Conservation (phyloP, 305 asterid species). For the Coffea humblotiana region DNA sequence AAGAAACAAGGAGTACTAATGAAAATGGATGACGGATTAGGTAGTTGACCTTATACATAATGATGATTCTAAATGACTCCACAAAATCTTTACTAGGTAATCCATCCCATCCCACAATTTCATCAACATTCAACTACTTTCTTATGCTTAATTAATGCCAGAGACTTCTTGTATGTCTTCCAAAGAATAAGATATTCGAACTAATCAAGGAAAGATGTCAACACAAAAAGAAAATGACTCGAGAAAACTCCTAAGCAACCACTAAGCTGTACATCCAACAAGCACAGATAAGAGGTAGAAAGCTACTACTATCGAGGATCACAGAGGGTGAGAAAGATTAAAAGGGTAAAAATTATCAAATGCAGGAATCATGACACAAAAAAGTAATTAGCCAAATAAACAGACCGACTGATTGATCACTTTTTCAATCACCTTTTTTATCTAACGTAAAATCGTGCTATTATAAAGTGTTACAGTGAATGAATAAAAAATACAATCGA, state of each 20-base stretch:
- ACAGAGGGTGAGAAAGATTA: too few relatives aligned
- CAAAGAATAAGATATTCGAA: not conserved
- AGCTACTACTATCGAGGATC: too few relatives aligned
- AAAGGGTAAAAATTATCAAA: not conserved
- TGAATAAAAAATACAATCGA: too few relatives aligned
- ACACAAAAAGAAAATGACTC: not conserved
- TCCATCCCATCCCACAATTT: not conserved
- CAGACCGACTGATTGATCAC: too few relatives aligned
- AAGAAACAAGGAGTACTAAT: not conserved
- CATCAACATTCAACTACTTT: not conserved
- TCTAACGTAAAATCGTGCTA: too few relatives aligned
- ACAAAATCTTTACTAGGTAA: not conserved
- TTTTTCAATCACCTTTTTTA: too few relatives aligned
- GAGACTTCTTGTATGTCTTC: too few relatives aligned
- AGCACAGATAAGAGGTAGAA: too few relatives aligned
- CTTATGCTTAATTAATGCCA: not conserved
- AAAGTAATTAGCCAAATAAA: not conserved
- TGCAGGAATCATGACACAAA: not conserved
- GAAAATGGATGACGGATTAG: not conserved
- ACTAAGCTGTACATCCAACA: too few relatives aligned
- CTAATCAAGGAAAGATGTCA: not conserved
- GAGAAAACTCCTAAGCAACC: not conserved
- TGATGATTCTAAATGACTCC: not conserved
- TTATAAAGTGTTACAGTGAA: too few relatives aligned
- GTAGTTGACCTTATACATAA: constrained; percentile 3